phyloP scores from a whole-genome alignment of 2,329 filamentous ascomycete genomes.

The Calonectria leucothoes region DNA sequence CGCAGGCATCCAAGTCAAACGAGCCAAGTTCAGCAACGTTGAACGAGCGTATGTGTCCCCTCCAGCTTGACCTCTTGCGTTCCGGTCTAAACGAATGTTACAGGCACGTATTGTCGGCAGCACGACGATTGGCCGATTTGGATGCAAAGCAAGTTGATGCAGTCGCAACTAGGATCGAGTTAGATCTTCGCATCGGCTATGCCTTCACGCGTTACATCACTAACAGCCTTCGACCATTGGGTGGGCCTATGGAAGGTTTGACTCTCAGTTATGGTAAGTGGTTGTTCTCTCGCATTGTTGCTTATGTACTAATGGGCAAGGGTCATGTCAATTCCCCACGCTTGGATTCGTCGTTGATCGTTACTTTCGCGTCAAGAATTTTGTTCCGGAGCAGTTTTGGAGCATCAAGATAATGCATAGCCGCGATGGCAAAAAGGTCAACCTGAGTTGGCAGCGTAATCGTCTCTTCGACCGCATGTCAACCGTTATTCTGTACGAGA shows the following conservation, averaged over 20 bases:
- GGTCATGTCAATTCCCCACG: conserved; percentile 95
- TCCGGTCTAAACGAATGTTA: background rate
- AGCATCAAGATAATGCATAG: conserved; percentile 85
- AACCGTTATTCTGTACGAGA: conserved; percentile 85
- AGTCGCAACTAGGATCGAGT: conserved; percentile 88
- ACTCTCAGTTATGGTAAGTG: conserved; percentile 83
- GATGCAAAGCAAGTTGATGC: conserved; percentile 90
- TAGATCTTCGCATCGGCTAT: conserved; percentile 92
- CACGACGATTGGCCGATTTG: conserved; percentile 78
- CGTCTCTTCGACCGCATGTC: conserved; percentile 90
- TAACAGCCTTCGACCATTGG: conserved; percentile 78
- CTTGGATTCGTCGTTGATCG: conserved; percentile 97
- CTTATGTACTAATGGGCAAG: conserved; percentile 52
- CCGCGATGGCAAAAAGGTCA: conserved; percentile 81
- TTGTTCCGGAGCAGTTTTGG: conserved; percentile 94
- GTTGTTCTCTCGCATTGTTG: background rate
- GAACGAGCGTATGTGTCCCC: conserved; percentile 77
- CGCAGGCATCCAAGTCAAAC: conserved; percentile 78
- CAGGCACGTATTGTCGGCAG: conserved; percentile 88
- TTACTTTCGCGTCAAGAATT: conserved; percentile 94
- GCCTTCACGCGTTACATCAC: conserved; percentile 93
- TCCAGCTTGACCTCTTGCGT: background rate
- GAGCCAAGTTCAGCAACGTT: conserved; percentile 95
- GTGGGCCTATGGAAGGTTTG: conserved; percentile 72
- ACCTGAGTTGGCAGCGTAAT: conserved; percentile 84